Evolutionary conservation across 129 eudicot species (phyloP), one percentile per base, ranked within the genome.

Genomic region (Flaveria brownii): DNA sequence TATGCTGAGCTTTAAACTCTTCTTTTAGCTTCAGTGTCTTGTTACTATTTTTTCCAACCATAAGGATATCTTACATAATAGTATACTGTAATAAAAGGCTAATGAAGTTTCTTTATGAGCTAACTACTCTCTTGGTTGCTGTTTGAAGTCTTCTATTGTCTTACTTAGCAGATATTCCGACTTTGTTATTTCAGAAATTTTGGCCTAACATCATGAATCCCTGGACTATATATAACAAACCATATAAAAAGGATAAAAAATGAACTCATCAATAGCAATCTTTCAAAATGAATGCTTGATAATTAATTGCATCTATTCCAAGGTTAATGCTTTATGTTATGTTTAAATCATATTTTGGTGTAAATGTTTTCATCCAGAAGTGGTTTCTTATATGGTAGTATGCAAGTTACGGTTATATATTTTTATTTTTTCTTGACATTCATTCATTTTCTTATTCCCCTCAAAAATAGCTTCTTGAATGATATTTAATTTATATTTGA

Each of bases 401-500:
- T 6, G 71, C 11, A 15, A 41, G 57, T n/a, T 61, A 9, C 5
- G 46, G 22, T 74, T 59, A 36, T 22, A 42, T 41, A n/a, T 59
- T 60, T 18, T 6, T 4, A 2, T 5, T 63, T 46, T 28, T 28
- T 52, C 64, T 50, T 76, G 16, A 12, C 54, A 23, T 41, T 5
- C 73, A 22, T 68, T 68, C 55, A 43, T 68, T 18, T 25, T 13
- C 45, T 56, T 30, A 63, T 46, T 30, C 7, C 20, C 22, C 22
- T 68, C 72, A 39, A 68, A 43, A 4, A 20, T 68, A 9, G 18
- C 36, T 20, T 68, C 17, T 68, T 36, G 45, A 11, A 14, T 25
- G 33, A 17, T 41, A 79, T 46, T 30, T 28, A 43, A 25, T 68
- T 61, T 75, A 78, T 18, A 30, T 54, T 71, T 76, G 78, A 57